Evolutionary conservation across 805 yeast genomes (phyloP).

Genomic region (Candida berthetii): DNA sequence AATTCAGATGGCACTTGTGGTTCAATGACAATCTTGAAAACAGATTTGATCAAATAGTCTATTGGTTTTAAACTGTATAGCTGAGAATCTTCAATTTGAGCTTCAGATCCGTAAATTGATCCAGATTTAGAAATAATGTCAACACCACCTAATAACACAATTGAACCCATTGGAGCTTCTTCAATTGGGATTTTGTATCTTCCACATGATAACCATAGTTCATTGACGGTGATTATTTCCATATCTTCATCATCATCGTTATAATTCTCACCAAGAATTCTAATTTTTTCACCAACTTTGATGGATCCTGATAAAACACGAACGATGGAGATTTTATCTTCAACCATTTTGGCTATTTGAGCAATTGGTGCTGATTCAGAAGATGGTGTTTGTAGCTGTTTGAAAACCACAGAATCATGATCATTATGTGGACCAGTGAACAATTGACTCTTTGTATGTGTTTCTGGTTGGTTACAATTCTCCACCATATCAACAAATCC

Average conservation of each 20-base stretch:
- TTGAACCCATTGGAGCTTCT: conserved; percentile 55
- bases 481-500: conserved; percentile 51
- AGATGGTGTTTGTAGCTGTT: conserved; percentile 25
- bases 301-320: conserved; percentile 60
- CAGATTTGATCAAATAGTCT: conserved; percentile 44
- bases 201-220: conserved; percentile 52
- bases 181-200: conserved; percentile 56
- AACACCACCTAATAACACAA: conserved; percentile 63
- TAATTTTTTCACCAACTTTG: conserved; percentile 37
- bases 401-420: not conserved
- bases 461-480: conserved; percentile 31
- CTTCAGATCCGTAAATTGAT: conserved; percentile 35
- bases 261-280: conserved; percentile 50
- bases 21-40: conserved; percentile 78
- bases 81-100: conserved; percentile 8
- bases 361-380: conserved; percentile 40
- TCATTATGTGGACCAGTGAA: conserved; percentile 24
- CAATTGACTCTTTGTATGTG: conserved; percentile 17
- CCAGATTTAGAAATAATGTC: conserved; percentile 57
- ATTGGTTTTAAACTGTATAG: conserved; percentile 31
- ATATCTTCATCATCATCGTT: conserved; percentile 47
- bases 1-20: conserved; percentile 75
- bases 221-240: conserved; percentile 25
- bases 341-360: conserved; percentile 52
- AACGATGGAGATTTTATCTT: conserved; percentile 50